Evolutionary conservation across 176 grass and related monocot genomes (phyloP), one percentile per base, ranked within the genome.

Genomic region (Neostapfia colusana): DNA sequence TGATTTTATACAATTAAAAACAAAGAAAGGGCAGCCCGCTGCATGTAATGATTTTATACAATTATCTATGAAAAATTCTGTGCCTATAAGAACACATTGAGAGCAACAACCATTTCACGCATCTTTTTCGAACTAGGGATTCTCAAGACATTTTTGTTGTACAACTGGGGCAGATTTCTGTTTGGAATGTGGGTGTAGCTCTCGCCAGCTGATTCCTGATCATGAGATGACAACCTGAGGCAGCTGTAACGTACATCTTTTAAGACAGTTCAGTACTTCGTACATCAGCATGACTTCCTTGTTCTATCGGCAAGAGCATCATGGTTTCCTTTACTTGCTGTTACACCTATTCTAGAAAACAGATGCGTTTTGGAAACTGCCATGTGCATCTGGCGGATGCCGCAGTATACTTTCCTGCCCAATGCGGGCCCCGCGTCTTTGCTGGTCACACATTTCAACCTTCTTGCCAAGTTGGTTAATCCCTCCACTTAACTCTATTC

Each of bases 391-490:
- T 49, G 25, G 60, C 25, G 48, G 45, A 31, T 42, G 35, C 55
- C 37, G 25, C 58, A 34, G 2, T 41, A 31, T 39, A 21, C 73
- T 77, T 65, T 66, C 46, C 58, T 87, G 28, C 26, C 50, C 15
- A 53, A 59, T 45, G 57, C 41, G 26, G 28, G 21, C 45, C 43
- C 11, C 6, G 7, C 48, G 56, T 41, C 55, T 81, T 82, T 77
- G 38, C 58, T 82, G 39, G 58, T 87, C 79, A 82, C 85, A 67
- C 85, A 87, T 58, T 73, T 82, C 37, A 69, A 72, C 34, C 79
- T 81, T n/a, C 31, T 31, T 10, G 21, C 24, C 40, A 50, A 60
- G 36, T 82, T 87, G 11, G 73, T 65, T 82, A 50, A 72, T 78
- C 66, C 6, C 7, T 40, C 10, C 46, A 14, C 3, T 8, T 71